These are phyloP conservation scores for Phytophthora syringae DNA, from an alignment of 352 stramenopile species.

Conservation along the genomic window DNA sequence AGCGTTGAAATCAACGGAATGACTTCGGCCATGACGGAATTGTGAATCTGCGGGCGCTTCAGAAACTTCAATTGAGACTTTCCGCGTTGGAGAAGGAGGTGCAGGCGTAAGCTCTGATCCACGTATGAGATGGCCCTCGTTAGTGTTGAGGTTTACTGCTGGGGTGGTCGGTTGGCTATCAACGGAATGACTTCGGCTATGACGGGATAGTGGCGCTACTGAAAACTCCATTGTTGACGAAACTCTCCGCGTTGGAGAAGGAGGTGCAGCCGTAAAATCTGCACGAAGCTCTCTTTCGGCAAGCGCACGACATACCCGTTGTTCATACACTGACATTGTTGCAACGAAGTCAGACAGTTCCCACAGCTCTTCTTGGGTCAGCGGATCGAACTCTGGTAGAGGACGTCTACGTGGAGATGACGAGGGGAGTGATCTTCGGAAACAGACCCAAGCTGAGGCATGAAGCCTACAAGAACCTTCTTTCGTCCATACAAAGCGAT, in stretches of 20 bases:
- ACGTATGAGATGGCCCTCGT: constrained; percentile 46
- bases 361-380: constrained; percentile 61
- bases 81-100: too few species aligned
- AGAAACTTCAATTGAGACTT: too few species aligned
- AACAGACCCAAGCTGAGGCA: neutral
- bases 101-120: too few species aligned
- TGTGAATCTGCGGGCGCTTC: constrained; percentile 12
- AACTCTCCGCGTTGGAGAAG: constrained; percentile 34
- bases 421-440: constrained; percentile 10
- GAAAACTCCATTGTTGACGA: constrained; percentile 33
- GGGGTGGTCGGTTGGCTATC: too few species aligned
- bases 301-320: constrained; percentile 55
- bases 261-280: constrained; percentile 34
- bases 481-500: constrained; percentile 50
- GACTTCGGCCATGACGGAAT: constrained; percentile 26
- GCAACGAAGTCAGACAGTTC: constrained; percentile 73
- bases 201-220: constrained; percentile 14
- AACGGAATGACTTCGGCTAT: constrained; percentile 36
- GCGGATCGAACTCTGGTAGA: constrained; percentile 36
- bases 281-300: constrained; percentile 46
- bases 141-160: constrained; percentile 31
- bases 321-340: constrained; percentile 50
- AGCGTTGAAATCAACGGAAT: constrained; percentile 32
- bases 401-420: constrained; percentile 20
- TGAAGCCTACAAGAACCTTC: constrained; percentile 26